A percentile compares a stretch with the other conserved stretches of the same genome.
Conservation (phyloP, 2,329 filamentous ascomycete species). For the Beauveria sp. region DNA sequence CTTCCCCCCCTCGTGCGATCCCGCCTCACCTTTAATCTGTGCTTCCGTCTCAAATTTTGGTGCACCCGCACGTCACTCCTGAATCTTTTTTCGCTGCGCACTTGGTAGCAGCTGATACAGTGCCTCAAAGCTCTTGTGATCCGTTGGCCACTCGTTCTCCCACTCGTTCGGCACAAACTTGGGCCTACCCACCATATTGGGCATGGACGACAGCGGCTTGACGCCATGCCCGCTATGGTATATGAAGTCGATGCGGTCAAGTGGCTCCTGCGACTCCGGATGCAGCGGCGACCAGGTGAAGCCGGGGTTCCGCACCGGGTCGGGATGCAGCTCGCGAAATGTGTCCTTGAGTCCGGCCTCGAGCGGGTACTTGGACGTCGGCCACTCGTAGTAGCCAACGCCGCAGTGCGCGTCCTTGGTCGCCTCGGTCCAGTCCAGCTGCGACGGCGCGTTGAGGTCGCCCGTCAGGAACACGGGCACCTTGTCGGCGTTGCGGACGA, state of each 20-base stretch:
- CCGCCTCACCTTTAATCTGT: too few relatives aligned
- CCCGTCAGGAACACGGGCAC: slow-evolving; percentile 31
- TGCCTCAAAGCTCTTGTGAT: slow-evolving; percentile 29
- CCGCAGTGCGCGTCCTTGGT: slow-evolving; percentile 29
- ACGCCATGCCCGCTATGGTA: slow-evolving; percentile 29
- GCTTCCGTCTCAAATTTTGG: not conserved
- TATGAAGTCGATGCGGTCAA: slow-evolving; percentile 36
- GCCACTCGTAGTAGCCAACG: slow-evolving; percentile 28
- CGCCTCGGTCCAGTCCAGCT: slow-evolving; percentile 32
- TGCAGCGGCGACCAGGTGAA: slow-evolving; percentile 37
- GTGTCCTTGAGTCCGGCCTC: slow-evolving; percentile 32
- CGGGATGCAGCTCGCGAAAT: slow-evolving; percentile 28
- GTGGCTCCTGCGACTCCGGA: slow-evolving; percentile 25
- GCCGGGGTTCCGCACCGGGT: slow-evolving; percentile 25
- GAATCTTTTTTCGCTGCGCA: not conserved
- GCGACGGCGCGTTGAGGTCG: slow-evolving; percentile 37
- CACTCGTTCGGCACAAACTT: slow-evolving; percentile 25
- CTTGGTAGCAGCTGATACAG: slow-evolving; percentile 18
- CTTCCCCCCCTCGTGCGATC: too few relatives aligned
- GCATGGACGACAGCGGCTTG: slow-evolving; percentile 23
- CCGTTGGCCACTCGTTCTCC: slow-evolving; percentile 35
- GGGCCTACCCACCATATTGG: slow-evolving; percentile 26
- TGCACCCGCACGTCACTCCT: not conserved
- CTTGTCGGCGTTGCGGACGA: slow-evolving; percentile 23
- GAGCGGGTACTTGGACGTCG: slow-evolving; percentile 27